Evolutionary conservation across 2,329 filamentous ascomycete species (phyloP).

Genomic region (Colletotrichum sojae): DNA sequence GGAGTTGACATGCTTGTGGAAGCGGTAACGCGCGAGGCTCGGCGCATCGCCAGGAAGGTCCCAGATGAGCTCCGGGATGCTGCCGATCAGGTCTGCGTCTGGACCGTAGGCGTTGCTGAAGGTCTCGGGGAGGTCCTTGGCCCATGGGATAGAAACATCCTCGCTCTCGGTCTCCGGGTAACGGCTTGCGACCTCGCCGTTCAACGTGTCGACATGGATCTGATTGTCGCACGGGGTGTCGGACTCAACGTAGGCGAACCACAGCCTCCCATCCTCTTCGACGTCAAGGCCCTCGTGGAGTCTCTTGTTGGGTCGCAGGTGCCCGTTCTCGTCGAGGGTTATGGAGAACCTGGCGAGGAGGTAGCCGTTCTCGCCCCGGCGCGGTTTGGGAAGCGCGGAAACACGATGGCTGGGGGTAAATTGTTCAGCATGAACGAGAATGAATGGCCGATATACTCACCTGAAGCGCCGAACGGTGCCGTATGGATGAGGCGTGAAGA

Average conservation of each 20-base stretch:
- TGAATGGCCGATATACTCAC: conserved; percentile 10
- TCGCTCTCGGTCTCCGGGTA: conserved; percentile 48
- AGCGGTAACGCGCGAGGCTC: conserved; percentile 47
- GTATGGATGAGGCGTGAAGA: conserved; percentile 44
- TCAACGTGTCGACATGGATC: conserved; percentile 50
- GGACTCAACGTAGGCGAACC: conserved; percentile 51
- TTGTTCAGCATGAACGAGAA: no score
- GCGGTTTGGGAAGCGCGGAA: conserved; percentile 37
- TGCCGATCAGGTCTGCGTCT: conserved; percentile 43
- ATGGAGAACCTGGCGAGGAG: conserved; percentile 47
- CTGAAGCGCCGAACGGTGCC: conserved; percentile 39
- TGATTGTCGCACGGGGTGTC: conserved; percentile 48
- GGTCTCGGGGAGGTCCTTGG: conserved; percentile 45
- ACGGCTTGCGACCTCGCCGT: conserved; percentile 44
- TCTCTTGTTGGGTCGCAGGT: conserved; percentile 43
- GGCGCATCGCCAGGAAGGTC: conserved; percentile 46
- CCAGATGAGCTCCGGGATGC: conserved; percentile 49
- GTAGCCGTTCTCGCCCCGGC: conserved; percentile 45
- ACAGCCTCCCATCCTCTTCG: conserved; percentile 43
- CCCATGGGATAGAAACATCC: conserved; percentile 51
- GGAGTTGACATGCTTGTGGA: conserved; percentile 50
- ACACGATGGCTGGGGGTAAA: background rate
- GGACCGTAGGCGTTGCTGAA: conserved; percentile 44
- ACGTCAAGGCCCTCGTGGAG: conserved; percentile 41
- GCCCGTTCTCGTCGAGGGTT: conserved; percentile 44